Evolutionary conservation across 2,329 filamentous ascomycete genomes (phyloP), one percentile per base, ranked within the genome.

Genomic region (Pseudocercospora macadamiae): DNA sequence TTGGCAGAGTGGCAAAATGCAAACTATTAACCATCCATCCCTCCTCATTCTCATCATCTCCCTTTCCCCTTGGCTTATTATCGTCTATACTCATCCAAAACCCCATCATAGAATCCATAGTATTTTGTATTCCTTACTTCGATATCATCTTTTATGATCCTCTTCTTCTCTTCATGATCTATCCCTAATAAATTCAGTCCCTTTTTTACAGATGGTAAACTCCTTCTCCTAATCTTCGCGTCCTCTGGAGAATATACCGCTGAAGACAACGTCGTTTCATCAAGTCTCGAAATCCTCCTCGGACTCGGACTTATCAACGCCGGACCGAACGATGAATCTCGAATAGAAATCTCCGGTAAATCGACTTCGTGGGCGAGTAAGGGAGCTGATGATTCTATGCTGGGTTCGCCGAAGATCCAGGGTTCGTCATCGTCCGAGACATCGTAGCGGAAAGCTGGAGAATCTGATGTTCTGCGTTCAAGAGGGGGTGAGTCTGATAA

Each of bases 21-120:
- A n/a, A n/a, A n/a, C n/a, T n/a, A n/a, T n/a, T n/a, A n/a, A n/a
- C n/a, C n/a, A n/a, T n/a, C n/a, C n/a, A n/a, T n/a, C n/a, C n/a
- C n/a, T n/a, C n/a, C n/a, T n/a, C n/a, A n/a, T n/a, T n/a, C n/a
- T n/a, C n/a, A n/a, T n/a, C n/a, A n/a, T 32, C 12, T 32, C 28
- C 37, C 8, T 44, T 23, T 25, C 39, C 10, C 10, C 4, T 21
- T 25, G 19, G 39, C 14, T 45, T 19, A 39, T 39, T 10, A 21
- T n/a, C 42, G 42, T 18, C 48, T 14, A 54, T 68, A 67, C 18
- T 64, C 63, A 7, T 52, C 44, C 55, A 65, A 39, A 0, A 69
- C 44, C 10, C 55, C 62, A 51, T 68, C 64, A 36, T 66, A 69
- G 32, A 67, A 69, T 3, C 56, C 65, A 54, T 69, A 69, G 49